A percentile compares a stretch with the other conserved stretches of the same genome.
These are phyloP conservation scores for Chrysanthemum lavandulifolium DNA, from an alignment of 129 eudicot genomes.

Conservation along the genomic window DNA sequence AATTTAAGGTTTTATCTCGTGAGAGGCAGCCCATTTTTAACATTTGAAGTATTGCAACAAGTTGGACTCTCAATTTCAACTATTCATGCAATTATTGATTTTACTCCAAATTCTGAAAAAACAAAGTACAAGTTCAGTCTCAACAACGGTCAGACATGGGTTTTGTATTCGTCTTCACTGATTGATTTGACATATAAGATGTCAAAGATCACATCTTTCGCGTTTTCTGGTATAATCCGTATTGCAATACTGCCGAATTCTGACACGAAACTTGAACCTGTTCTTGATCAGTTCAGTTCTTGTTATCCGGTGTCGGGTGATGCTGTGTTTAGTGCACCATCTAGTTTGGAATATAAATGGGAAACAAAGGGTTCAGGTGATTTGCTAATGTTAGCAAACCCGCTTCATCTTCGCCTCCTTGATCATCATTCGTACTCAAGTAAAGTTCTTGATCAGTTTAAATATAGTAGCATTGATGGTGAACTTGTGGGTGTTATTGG, in stretches of 20 bases:
- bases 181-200: conserved; percentile 49
- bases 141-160: conserved; percentile 81
- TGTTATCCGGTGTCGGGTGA: conserved; percentile 76
- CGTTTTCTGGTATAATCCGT: conserved; percentile 64
- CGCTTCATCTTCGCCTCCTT: conserved; percentile 67
- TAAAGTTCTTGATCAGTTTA: conserved; percentile 54
- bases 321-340: conserved; percentile 53
- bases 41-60: conserved; percentile 42
- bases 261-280: conserved; percentile 29
- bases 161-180: conserved; percentile 66
- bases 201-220: conserved; percentile 49
- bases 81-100: conserved; percentile 62
- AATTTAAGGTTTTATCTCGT: conserved; percentile 68
- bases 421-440: conserved; percentile 29
- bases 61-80: conserved; percentile 55
- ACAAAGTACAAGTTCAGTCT: conserved; percentile 63
- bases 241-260: conserved; percentile 54
- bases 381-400: conserved; percentile 83
- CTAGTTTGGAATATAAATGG: conserved; percentile 73
- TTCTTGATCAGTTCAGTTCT: conserved; percentile 75
- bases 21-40: conserved; percentile 81
- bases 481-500: conserved; percentile 91
- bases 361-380: conserved; percentile 81
- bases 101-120: conserved; percentile 41
- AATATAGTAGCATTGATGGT: conserved; percentile 80